Evolutionary conservation across 2,329 filamentous ascomycete species (phyloP).

Genomic region (Colletotrichum eremochloae): DNA sequence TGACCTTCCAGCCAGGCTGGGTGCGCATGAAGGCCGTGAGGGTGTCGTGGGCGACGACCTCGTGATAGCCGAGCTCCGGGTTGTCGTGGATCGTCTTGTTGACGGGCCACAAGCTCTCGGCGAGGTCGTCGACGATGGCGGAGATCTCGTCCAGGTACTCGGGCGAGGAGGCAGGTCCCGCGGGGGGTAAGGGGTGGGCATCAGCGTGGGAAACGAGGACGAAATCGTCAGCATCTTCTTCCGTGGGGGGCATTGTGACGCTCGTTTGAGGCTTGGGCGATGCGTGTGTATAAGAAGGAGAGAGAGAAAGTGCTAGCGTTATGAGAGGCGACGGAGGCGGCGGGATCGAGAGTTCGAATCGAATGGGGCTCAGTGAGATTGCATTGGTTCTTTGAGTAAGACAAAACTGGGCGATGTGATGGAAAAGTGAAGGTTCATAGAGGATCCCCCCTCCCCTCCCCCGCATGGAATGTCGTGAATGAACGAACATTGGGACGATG

Average conservation of each 20-base stretch:
- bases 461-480: not conserved
- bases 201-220: conserved; percentile 35
- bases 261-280: not conserved
- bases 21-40: conserved; percentile 62
- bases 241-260: not conserved
- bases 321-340: not conserved
- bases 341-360: too few relatives aligned
- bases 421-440: not conserved
- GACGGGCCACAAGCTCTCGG: conserved; percentile 41
- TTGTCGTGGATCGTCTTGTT: conserved; percentile 45
- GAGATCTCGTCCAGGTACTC: conserved; percentile 28
- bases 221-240: conserved; percentile 29
- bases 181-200: not conserved
- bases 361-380: not conserved
- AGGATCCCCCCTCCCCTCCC: too few relatives aligned
- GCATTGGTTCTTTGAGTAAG: not conserved
- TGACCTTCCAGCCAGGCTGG: conserved; percentile 63
- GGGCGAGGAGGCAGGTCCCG: not conserved
- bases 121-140: conserved; percentile 22
- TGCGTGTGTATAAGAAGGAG: not conserved
- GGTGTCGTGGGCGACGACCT: conserved; percentile 53
- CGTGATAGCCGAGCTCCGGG: conserved; percentile 49
- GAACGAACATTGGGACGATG: conserved; percentile 14
- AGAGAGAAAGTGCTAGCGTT: not conserved
- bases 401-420: not conserved